A percentile compares a stretch with the other conserved stretches of the same genome.
Evolutionary conservation across 441 rosid species (phyloP).

Genomic region (Lepidium campestre): DNA sequence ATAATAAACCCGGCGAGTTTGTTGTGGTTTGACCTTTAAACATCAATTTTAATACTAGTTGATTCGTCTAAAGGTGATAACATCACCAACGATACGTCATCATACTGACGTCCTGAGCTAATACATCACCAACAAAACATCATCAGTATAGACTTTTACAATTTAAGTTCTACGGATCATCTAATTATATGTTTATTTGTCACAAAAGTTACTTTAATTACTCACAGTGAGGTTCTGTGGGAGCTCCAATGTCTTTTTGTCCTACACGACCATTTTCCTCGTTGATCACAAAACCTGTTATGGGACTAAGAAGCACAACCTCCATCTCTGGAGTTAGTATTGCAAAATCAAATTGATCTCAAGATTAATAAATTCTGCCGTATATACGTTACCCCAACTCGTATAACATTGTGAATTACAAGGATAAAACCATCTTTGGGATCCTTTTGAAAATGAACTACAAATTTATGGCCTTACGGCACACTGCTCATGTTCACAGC

Average conservation of each 20-base stretch:
- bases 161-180: slow-evolving; percentile 5
- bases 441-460: slow-evolving; percentile 6
- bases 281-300: slow-evolving; percentile 2
- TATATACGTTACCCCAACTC: slow-evolving; percentile 2
- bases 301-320: not conserved
- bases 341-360: not conserved
- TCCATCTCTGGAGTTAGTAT: slow-evolving; percentile 4
- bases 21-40: not conserved
- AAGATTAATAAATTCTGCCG: not conserved
- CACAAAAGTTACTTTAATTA: not conserved
- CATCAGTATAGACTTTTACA: not conserved
- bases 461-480: not conserved
- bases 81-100: slow-evolving; percentile 16
- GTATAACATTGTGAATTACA: slow-evolving; percentile 7
- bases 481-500: not conserved
- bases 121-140: not conserved
- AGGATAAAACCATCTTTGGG: slow-evolving; percentile 7
- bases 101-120: not conserved
- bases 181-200: not conserved
- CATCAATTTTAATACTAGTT: not conserved
- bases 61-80: not conserved
- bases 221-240: slow-evolving; percentile 3
- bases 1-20: not conserved
- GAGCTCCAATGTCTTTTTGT: not conserved
- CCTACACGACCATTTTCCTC: not conserved